Conservation (phyloP, 1,284 basidiomycete genomes). For the Boletellus deceptivus region DNA sequence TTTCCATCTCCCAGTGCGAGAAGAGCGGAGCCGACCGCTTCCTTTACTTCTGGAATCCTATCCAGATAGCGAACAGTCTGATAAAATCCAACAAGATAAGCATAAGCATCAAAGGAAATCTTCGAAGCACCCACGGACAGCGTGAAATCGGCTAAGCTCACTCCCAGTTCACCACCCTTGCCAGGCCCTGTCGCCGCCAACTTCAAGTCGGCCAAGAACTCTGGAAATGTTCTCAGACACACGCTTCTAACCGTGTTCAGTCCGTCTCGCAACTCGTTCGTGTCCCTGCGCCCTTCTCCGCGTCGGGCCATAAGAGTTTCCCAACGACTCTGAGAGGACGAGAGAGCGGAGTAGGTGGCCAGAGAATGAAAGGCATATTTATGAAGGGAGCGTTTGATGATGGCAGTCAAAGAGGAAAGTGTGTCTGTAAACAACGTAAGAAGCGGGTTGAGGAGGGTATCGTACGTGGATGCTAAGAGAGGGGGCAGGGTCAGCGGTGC, state of each 20-base stretch:
- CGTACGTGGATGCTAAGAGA: conserved; percentile 54
- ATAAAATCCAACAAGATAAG: not conserved
- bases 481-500: conserved; percentile 52
- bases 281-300: conserved; percentile 43
- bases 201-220: conserved; percentile 74
- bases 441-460: conserved; percentile 60
- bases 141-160: conserved; percentile 62
- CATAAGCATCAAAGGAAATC: not conserved
- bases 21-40: conserved; percentile 62
- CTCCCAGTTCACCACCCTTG: conserved; percentile 50
- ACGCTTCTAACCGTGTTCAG: conserved; percentile 60
- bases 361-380: conserved; percentile 82
- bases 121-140: conserved; percentile 45
- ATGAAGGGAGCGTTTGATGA: conserved; percentile 80
- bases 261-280: conserved; percentile 70
- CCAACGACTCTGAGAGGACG: conserved; percentile 57
- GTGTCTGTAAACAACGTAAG: conserved; percentile 60
- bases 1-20: conserved; percentile 76
- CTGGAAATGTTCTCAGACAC: conserved; percentile 76
- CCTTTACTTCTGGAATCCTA: conserved; percentile 63
- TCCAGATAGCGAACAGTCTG: conserved; percentile 70
- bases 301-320: conserved; percentile 56
- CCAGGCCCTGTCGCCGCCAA: conserved; percentile 46
- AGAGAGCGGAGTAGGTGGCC: conserved; percentile 58
- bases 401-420: conserved; percentile 57